Evolutionary conservation across 2,329 filamentous ascomycete genomes (phyloP), one percentile per base, ranked within the genome.

Genomic region (Ophiostoma himal-ulmi): DNA sequence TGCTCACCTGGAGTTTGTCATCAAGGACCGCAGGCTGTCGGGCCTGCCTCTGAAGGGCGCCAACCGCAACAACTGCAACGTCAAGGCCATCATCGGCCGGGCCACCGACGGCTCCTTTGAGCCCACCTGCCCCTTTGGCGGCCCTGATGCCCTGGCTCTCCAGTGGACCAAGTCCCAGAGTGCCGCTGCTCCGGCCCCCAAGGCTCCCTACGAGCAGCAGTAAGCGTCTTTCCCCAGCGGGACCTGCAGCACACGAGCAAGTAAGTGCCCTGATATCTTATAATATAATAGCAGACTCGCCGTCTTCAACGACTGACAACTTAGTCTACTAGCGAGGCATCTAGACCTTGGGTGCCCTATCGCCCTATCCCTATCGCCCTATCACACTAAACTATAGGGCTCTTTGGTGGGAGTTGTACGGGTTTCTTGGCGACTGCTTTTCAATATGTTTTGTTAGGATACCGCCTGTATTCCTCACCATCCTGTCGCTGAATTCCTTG

Each of bases 101-200:
- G 36, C 36, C 37, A 44, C 65, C 7, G 22, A 67, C 39, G 65
- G 65, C 39, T 22, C 39, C 10, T 67, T 26, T 7, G n/a, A 26
- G 39, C 39, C 37, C n/a, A 17, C 22, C n/a, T 67, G 65, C 36
- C 11, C 13, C 39, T 67, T 30, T 26, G 65, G 65, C n/a, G 39
- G 22, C n/a, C 20, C 37, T 1, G n/a, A 41, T 4, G 39, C 5
- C 10, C 11, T 67, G 10, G 65, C 65, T 11, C 11, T 14, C 8
- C 36, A 67, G 37, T 67, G 65, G 65, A 41, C 65, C n/a, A 67
- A 67, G 65, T 39, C 37, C 65, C 39, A 67, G 65, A n/a, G 10
- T 4, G 62, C 8, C 20, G 8, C 20, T 7, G 17, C 3, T 4
- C 20, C 20, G 17, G 36, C 34, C 1, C 36, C 34, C 34, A 37